Evolutionary conservation across 1,284 basidiomycete species (phyloP).

Genomic region (Cystobasidium sp.): DNA sequence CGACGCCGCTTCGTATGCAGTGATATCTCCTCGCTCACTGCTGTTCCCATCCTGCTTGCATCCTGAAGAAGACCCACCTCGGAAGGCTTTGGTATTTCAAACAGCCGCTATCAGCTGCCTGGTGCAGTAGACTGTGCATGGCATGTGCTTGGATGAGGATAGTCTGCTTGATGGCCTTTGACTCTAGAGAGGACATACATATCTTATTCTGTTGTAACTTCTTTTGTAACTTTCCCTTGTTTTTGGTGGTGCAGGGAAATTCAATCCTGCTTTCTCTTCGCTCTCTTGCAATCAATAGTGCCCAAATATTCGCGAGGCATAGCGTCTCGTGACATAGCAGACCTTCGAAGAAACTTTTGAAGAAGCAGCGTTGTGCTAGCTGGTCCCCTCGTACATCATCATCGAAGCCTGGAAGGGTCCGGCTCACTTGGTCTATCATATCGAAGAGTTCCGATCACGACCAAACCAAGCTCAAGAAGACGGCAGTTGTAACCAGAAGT

Average conservation of each 20-base stretch:
- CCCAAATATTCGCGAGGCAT: too few species aligned
- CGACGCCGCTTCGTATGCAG: conserved; percentile 10
- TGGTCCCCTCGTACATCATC: too few species aligned
- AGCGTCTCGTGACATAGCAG: too few species aligned
- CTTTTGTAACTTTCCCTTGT: neutral
- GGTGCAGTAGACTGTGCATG: conserved; percentile 22
- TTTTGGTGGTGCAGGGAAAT: too few species aligned
- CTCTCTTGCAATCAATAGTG: too few species aligned
- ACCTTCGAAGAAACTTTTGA: too few species aligned
- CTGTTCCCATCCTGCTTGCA: neutral
- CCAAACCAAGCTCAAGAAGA: too few species aligned
- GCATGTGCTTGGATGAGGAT: neutral
- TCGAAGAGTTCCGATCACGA: neutral
- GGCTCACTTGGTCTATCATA: neutral
- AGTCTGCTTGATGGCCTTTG: conserved; percentile 8
- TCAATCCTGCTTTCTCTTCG: too few species aligned
- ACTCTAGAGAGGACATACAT: conserved; percentile 30
- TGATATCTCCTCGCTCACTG: conserved; percentile 22
- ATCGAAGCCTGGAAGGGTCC: neutral
- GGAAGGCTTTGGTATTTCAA: conserved; percentile 24
- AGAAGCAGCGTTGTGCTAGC: too few species aligned
- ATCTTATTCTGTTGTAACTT: neutral
- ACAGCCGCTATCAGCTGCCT: conserved; percentile 7
- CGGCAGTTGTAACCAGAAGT: too few species aligned
- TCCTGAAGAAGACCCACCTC: neutral